phyloP scores from a whole-genome alignment of 352 stramenopile genomes.

The Globisporangium carolinianum region DNA sequence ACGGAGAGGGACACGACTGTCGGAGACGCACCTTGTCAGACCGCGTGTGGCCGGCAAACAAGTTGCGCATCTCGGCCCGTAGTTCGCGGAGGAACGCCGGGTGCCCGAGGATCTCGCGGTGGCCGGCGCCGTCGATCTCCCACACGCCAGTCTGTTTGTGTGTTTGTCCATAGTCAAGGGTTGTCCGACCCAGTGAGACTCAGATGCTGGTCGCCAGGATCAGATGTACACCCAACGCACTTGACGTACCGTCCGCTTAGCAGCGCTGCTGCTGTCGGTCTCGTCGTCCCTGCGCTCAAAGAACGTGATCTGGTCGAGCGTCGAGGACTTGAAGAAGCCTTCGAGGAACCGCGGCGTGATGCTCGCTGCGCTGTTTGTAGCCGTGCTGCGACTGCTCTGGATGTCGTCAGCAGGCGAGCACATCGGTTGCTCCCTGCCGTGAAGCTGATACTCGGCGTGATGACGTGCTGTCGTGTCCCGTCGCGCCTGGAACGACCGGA shows the following conservation, averaged over 20 bases:
- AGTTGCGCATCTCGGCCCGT: constrained; percentile 54
- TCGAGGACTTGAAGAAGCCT: constrained; percentile 47
- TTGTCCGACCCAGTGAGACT: neutral
- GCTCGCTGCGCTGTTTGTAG: constrained; percentile 2
- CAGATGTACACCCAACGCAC: neutral
- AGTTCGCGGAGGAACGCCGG: constrained; percentile 68
- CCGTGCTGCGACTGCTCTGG: constrained; percentile 6
- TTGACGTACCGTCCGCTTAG: constrained; percentile 19
- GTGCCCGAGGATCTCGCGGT: constrained; percentile 72
- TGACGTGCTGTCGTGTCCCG: constrained; percentile 27
- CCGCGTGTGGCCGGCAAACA: constrained; percentile 47
- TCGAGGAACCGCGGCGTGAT: constrained; percentile 35
- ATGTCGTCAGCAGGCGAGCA: constrained; percentile 18
- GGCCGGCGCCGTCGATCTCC: constrained; percentile 65
- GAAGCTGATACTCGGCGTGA: constrained; percentile 57
- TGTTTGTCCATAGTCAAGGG: too few species aligned
- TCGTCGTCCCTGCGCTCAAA: constrained; percentile 45
- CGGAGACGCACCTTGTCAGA: constrained; percentile 39
- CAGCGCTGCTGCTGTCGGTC: constrained; percentile 13
- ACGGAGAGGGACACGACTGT: neutral
- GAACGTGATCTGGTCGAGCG: constrained; percentile 62
- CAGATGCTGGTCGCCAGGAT: neutral
- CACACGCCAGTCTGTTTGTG: constrained; percentile 58
- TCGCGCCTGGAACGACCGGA: constrained; percentile 37
- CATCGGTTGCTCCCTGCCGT: constrained; percentile 32